Evolutionary conservation across 1,139 yeast species (phyloP), one percentile per base, ranked within the genome.

Genomic region (Yamadazyma buinensis): DNA sequence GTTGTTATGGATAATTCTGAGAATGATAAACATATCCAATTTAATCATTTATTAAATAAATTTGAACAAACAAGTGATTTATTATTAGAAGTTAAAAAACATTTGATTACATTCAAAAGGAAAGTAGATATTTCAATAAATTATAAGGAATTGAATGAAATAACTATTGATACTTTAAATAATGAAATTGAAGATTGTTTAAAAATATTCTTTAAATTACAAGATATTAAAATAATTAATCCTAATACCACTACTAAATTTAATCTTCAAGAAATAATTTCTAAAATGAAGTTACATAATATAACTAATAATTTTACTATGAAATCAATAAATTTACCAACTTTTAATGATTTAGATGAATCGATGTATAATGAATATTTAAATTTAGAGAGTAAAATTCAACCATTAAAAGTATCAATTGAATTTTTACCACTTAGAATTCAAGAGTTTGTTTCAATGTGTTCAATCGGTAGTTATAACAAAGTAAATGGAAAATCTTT

Each of bases 321-420:
- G 31, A 53, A 48, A 29, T 45, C 59, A 0, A 40, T 60, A 28
- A 42, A 48, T 29, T 38, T 59, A n/a, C 68, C 70, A 3, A 61
- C 69, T 4, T 62, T 60, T 41, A 52, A 51, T 36, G 59, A 44
- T 25, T 41, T 39, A 31, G 70, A 64, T 40, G 57, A 57, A 21
- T 39, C 42, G 14, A 35, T 60, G n/a, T 59, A 64, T 43, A 43
- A 52, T 7, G 57, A 56, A 19, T 64, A 62, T 39, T 35, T 56
- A 11, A 47, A 42, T 4, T 48, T 70, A 8, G 62, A 60, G 20
- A 44, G 58, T 6, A 53, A 62, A 22, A 45, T 77, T 10, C 62
- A 61, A 23, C 86, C 86, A 0, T 57, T 81, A 30, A 60, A 63
- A 29, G 80, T 79, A 2, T 80, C 90, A 14, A 48, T 83, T n/a